These are phyloP conservation scores for Vicia sativa DNA, from an alignment of 306 rosid genomes.

Conservation along the genomic window DNA sequence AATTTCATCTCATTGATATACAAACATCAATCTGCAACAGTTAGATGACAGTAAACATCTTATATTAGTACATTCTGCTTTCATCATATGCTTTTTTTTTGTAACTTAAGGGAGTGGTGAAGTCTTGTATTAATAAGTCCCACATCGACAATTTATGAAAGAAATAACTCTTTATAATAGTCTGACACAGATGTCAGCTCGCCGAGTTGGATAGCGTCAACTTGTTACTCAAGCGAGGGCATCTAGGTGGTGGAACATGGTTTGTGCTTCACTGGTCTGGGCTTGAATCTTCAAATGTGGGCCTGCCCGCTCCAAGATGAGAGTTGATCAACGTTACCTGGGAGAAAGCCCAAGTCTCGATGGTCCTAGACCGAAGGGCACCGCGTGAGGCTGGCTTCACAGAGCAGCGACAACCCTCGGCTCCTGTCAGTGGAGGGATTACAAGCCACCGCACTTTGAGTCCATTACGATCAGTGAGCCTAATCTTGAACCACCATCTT, in stretches of 20 bases:
- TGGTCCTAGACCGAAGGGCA: neutral
- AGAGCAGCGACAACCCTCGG: neutral
- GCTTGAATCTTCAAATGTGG: neutral
- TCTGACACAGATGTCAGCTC: neutral
- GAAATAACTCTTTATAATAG: neutral
- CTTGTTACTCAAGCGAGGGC: neutral
- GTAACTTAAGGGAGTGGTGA: too few species aligned
- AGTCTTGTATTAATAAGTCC: neutral
- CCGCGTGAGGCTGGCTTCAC: slow-evolving; percentile 13
- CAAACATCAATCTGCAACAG: too few species aligned
- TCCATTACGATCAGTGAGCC: neutral
- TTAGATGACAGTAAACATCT: too few species aligned
- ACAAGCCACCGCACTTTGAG: neutral
- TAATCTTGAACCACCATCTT: neutral
- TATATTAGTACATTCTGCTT: too few species aligned
- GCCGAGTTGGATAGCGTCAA: neutral
- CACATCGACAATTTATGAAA: neutral
- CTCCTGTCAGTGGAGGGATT: neutral
- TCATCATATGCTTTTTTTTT: too few species aligned
- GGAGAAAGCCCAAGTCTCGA: neutral
- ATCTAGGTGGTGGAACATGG: neutral
- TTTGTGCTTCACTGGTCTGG: neutral
- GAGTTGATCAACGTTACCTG: neutral
- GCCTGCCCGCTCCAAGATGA: slow-evolving; percentile 5
- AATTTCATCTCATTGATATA: too few species aligned